Conservation (phyloP, 352 stramenopile genomes). For the Pythium myriotylum region DNA sequence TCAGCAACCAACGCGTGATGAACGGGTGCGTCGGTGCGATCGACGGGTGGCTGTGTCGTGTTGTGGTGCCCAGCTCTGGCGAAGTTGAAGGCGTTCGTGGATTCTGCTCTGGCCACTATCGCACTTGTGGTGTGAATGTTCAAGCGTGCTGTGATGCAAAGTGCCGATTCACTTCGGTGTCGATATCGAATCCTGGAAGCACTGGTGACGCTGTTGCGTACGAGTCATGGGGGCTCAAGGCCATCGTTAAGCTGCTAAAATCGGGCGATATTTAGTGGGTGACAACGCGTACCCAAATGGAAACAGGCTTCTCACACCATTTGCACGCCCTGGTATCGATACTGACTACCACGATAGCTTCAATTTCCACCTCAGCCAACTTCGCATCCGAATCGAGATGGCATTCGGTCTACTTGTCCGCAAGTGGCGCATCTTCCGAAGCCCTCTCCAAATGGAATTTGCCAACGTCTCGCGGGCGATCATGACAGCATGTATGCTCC, state of each 20-base stretch:
- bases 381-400: conserved; percentile 52
- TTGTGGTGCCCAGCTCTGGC: neutral
- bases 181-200: neutral
- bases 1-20: conserved; percentile 9
- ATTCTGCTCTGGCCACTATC: conserved; percentile 19
- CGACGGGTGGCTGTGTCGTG: conserved; percentile 5
- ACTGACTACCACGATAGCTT: conserved; percentile 16
- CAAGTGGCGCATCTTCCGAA: conserved; percentile 37
- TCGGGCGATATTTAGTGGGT: conserved; percentile 1
- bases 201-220: conserved; percentile 12
- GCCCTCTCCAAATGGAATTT: conserved; percentile 1
- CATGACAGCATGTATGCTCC: conserved; percentile 4
- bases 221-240: neutral
- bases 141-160: conserved; percentile 16
- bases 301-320: conserved; percentile 10
- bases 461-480: neutral
- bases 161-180: neutral
- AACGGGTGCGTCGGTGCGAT: conserved; percentile 14
- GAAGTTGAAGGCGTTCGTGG: neutral
- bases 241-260: neutral
- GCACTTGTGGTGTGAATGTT: conserved; percentile 6
- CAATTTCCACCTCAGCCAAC: conserved; percentile 44
- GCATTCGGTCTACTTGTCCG: conserved; percentile 30
- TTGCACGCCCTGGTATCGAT: neutral
- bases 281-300: conserved; percentile 18